phyloP scores from a whole-genome alignment of 768 basidiomycete genomes.

The Naematelia aurantialba region DNA sequence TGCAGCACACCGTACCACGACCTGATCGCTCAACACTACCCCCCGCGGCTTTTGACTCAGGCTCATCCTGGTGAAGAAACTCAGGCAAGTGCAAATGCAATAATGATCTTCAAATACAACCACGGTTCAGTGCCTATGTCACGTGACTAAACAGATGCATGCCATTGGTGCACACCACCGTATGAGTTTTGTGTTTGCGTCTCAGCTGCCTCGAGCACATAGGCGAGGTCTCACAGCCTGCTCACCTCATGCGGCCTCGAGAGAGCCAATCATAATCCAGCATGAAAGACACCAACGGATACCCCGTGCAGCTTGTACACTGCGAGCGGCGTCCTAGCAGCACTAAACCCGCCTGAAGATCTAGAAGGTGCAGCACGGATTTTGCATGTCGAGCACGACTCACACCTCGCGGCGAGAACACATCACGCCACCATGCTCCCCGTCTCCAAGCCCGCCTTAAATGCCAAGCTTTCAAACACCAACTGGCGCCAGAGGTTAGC shows the following conservation, averaged over 20 bases:
- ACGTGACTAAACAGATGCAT: not conserved
- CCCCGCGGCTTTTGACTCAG: not conserved
- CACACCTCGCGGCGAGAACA: not conserved
- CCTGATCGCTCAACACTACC: not conserved
- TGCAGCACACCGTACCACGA: not conserved
- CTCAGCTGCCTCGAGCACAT: not conserved
- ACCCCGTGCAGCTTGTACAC: too few species aligned
- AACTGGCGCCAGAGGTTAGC: constrained; percentile 82
- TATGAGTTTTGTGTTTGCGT: not conserved
- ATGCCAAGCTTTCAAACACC: constrained; percentile 92
- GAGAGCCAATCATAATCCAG: not conserved
- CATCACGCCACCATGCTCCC: constrained; percentile 68
- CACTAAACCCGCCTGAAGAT: not conserved
- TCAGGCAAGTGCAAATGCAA: too few species aligned
- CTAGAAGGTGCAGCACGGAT: not conserved
- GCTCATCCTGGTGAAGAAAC: not conserved
- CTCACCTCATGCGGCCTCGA: not conserved
- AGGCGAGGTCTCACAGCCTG: not conserved
- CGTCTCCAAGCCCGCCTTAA: constrained; percentile 80
- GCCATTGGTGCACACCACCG: not conserved
- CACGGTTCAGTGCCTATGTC: not conserved
- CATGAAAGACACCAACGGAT: not conserved
- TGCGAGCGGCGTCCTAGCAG: not conserved
- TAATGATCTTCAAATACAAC: too few species aligned
- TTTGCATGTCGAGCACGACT: not conserved